Conservation (phyloP, 768 basidiomycete genomes). For the Russula sp. region DNA sequence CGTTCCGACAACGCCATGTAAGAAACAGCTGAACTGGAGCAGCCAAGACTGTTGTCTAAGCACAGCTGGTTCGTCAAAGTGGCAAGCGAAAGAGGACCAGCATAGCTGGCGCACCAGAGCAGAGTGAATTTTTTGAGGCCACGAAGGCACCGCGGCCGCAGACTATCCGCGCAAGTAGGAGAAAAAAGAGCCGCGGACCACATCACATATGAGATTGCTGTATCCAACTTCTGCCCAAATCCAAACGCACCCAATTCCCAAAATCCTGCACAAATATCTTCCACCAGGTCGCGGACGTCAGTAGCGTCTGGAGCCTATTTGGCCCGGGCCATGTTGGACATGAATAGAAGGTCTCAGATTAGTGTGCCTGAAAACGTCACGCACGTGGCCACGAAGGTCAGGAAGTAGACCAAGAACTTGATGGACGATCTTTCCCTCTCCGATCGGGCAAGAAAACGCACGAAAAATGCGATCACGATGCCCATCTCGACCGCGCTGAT, state of each 20-base stretch:
- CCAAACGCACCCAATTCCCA: slow-evolving; percentile 26
- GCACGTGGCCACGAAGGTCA: slow-evolving; percentile 26
- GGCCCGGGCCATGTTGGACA: no score
- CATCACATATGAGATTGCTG: no score
- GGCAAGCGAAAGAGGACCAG: background rate
- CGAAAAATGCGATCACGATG: slow-evolving; percentile 25
- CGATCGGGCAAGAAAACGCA: slow-evolving; percentile 26
- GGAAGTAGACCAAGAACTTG: slow-evolving; percentile 25
- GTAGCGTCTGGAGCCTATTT: slow-evolving; percentile 25
- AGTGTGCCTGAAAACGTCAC: background rate
- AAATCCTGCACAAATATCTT: slow-evolving; percentile 25
- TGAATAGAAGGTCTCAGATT: background rate
- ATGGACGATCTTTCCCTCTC: slow-evolving; percentile 21
- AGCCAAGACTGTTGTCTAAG: slow-evolving; percentile 26
- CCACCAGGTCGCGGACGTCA: slow-evolving; percentile 25
- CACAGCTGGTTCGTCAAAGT: background rate
- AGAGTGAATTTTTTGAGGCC: slow-evolving; percentile 16
- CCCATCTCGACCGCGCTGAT: slow-evolving; percentile 28
- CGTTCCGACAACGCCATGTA: slow-evolving; percentile 30
- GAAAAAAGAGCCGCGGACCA: no score
- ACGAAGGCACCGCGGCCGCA: background rate
- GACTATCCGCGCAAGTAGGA: background rate
- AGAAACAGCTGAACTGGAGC: slow-evolving; percentile 29
- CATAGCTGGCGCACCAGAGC: background rate
- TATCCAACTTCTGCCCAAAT: background rate